Evolutionary conservation across 2,329 filamentous ascomycete genomes (phyloP).

Genomic region (Eutypa lata): DNA sequence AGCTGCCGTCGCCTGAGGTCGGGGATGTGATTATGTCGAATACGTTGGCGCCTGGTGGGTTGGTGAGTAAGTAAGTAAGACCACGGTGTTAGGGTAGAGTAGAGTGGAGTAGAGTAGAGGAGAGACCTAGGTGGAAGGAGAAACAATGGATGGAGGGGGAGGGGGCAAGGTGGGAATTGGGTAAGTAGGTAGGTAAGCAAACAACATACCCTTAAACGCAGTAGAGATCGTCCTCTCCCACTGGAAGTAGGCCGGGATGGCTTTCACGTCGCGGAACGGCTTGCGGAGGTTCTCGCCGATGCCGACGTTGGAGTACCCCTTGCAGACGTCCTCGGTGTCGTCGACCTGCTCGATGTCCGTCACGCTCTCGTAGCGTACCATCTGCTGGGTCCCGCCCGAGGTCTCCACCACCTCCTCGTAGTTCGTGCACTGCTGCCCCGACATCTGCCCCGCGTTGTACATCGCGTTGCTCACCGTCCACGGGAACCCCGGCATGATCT

Average conservation of each 20-base stretch:
- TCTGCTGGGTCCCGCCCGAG: constrained; percentile 2
- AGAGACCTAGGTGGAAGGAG: no score
- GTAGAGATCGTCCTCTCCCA: constrained; percentile 2
- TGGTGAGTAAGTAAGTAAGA: no score
- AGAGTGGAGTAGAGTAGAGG: no score
- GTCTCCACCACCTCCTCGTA: constrained; percentile 3
- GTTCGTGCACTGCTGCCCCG: constrained; percentile 8
- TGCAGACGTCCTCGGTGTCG: constrained; percentile 8
- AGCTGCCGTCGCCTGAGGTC: constrained; percentile 9
- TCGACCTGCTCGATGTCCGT: constrained; percentile 5
- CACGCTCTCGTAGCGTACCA: constrained; percentile 5
- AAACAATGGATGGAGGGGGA: no score
- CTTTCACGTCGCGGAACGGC: constrained; percentile 1
- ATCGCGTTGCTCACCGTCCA: constrained; percentile 7
- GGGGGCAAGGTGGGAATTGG: background rate
- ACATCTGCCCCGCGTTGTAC: constrained; percentile 8
- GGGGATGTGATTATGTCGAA: constrained; percentile 21
- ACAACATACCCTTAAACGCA: constrained; percentile 5
- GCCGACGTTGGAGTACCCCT: constrained; percentile 10
- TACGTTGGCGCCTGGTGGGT: constrained; percentile 15
- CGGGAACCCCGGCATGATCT: constrained; percentile 5
- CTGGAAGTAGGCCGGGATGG: constrained; percentile 6
- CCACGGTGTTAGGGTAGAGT: no score
- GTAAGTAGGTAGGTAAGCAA: no score
- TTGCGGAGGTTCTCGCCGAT: constrained; percentile 5